A percentile compares a stretch with the other conserved stretches of the same genome.
These are phyloP conservation scores for Trichothecium roseum DNA, from an alignment of 2,329 filamentous ascomycete species.

Conservation along the genomic window DNA sequence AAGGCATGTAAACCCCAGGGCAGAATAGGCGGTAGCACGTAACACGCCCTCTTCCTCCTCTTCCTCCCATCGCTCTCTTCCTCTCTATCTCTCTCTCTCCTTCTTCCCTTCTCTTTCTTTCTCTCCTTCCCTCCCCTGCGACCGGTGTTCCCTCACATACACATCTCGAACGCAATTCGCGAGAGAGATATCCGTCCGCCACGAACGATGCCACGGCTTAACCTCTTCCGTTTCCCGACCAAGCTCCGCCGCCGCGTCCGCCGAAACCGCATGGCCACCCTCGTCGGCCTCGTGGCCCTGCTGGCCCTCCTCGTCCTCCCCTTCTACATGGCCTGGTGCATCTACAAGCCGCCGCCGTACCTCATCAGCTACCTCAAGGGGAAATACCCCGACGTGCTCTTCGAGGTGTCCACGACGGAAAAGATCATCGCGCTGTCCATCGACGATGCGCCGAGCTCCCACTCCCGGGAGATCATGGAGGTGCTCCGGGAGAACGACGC, in stretches of 20 bases:
- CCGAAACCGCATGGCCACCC: slow-evolving; percentile 47
- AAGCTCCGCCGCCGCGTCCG: slow-evolving; percentile 47
- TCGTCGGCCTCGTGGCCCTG: slow-evolving; percentile 29
- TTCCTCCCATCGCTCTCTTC: slow-evolving; percentile 4
- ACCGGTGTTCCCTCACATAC: no score
- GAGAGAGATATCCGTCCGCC: no score
- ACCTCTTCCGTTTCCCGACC: slow-evolving; percentile 43
- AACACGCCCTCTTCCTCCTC: neutral
- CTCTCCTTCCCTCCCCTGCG: no score
- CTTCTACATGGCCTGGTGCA: slow-evolving; percentile 45
- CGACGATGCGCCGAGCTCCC: slow-evolving; percentile 70
- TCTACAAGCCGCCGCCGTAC: slow-evolving; percentile 72
- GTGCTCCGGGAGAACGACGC: slow-evolving; percentile 57
- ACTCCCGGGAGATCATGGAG: slow-evolving; percentile 60
- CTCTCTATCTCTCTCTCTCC: no score
- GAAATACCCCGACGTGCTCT: slow-evolving; percentile 71
- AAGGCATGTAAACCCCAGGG: no score
- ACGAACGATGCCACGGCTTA: slow-evolving; percentile 26
- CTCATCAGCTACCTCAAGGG: slow-evolving; percentile 61
- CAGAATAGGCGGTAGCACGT: no score
- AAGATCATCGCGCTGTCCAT: slow-evolving; percentile 75
- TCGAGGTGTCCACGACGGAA: slow-evolving; percentile 47
- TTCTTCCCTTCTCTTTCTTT: slow-evolving; percentile 4
- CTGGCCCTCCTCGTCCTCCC: slow-evolving; percentile 24
- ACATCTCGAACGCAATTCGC: no score